phyloP scores from a whole-genome alignment of 108 stramenopile genomes.

The Nannochloropsis granulata region DNA sequence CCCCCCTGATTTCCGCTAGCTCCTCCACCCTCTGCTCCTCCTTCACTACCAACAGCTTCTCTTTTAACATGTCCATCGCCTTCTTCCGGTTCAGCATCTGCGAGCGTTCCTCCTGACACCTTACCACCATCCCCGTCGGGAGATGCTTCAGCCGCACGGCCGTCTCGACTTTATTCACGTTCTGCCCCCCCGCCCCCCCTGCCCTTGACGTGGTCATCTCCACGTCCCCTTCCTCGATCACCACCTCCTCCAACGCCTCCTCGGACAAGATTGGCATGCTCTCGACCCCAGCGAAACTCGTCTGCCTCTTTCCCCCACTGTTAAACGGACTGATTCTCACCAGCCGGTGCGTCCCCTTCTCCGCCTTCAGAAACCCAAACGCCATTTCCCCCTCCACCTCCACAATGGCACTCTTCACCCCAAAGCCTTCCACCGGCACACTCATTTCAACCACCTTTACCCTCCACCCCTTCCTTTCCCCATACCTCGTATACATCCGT shows the following conservation, averaged over 20 bases:
- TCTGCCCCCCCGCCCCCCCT: conserved; percentile 36
- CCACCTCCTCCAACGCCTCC: conserved; percentile 26
- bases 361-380: conserved; percentile 71
- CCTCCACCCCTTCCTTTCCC: conserved; percentile 28
- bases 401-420: conserved; percentile 72
- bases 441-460: conserved; percentile 26
- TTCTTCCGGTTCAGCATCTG: conserved; percentile 25
- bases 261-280: conserved; percentile 63
- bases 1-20: conserved; percentile 23
- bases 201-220: conserved; percentile 35
- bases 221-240: conserved; percentile 23
- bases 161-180: conserved; percentile 42
- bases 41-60: conserved; percentile 27
- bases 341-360: conserved; percentile 84
- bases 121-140: conserved; percentile 31
- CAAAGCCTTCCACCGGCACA: conserved; percentile 57
- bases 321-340: conserved; percentile 82
- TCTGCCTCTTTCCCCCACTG: conserved; percentile 82
- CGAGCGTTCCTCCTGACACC: conserved; percentile 28
- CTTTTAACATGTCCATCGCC: conserved; percentile 25
- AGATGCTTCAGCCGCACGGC: conserved; percentile 37
- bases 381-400: conserved; percentile 45
- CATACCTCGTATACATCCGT: conserved; percentile 34
- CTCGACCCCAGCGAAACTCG: conserved; percentile 88
- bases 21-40: conserved; percentile 21